Conservation (phyloP, 345 rosid species). For the Linum tenue region DNA sequence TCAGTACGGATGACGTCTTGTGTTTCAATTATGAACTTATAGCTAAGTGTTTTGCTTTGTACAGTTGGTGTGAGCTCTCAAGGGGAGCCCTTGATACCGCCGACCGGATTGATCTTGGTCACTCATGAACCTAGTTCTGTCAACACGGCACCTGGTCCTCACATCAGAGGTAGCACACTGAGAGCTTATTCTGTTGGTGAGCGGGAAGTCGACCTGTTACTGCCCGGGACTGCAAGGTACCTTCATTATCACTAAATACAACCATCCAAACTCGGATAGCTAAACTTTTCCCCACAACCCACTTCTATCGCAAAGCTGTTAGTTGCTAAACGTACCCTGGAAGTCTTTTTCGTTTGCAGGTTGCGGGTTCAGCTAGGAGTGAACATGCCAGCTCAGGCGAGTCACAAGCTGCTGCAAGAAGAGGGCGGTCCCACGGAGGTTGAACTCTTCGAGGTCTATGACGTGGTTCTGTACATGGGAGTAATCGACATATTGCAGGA, state of each 20-base stretch:
- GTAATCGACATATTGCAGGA: slow-evolving; percentile 80
- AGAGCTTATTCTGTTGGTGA: slow-evolving; percentile 64
- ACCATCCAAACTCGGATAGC: background rate
- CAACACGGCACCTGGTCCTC: slow-evolving; percentile 69
- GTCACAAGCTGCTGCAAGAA: slow-evolving; percentile 40
- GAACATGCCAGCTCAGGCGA: slow-evolving; percentile 95
- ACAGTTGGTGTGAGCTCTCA: slow-evolving; percentile 32
- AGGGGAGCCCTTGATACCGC: slow-evolving; percentile 49
- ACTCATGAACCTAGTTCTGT: slow-evolving; percentile 69
- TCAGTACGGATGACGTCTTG: no score
- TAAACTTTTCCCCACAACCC: background rate
- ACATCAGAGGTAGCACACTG: slow-evolving; percentile 70
- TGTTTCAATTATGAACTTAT: no score
- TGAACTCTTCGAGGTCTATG: slow-evolving; percentile 76
- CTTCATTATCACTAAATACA: background rate
- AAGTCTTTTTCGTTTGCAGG: slow-evolving; percentile 26
- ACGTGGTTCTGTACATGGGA: slow-evolving; percentile 91
- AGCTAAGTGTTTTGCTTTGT: background rate
- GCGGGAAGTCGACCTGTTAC: slow-evolving; percentile 75
- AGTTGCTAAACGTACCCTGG: background rate
- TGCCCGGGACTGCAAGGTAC: slow-evolving; percentile 82
- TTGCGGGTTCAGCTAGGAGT: slow-evolving; percentile 86
- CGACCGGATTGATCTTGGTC: slow-evolving; percentile 54
- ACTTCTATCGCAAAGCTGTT: background rate
- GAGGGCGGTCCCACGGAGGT: slow-evolving; percentile 43